These are phyloP conservation scores for Sideroxylon spinosum DNA, from an alignment of 179 eudicot genomes.

Conservation along the genomic window DNA sequence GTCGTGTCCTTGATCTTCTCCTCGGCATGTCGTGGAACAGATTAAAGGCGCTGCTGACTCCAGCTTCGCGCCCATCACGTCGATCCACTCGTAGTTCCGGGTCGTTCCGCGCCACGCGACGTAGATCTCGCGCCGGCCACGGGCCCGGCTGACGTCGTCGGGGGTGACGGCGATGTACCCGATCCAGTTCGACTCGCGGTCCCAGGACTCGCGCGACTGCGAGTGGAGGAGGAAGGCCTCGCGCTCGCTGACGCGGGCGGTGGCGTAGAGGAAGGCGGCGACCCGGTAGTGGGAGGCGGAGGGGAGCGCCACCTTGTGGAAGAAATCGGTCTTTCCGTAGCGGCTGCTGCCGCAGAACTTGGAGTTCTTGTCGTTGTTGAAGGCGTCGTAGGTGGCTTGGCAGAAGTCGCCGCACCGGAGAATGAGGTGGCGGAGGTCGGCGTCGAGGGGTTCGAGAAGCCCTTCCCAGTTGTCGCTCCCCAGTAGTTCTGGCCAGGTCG, in stretches of 20 bases:
- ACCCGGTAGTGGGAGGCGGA: constrained; percentile 29
- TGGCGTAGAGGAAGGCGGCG: constrained; percentile 45
- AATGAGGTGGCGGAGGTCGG: constrained; percentile 39
- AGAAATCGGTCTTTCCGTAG: constrained; percentile 35
- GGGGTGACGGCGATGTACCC: constrained; percentile 64
- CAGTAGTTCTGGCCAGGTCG: constrained; percentile 34
- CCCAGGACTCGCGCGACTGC: constrained; percentile 27
- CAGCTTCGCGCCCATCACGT: constrained; percentile 26
- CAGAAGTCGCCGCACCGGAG: constrained; percentile 56
- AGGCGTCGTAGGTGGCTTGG: constrained; percentile 66
- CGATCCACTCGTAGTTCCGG: constrained; percentile 59
- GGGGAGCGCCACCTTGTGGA: constrained; percentile 30
- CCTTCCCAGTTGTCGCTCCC: constrained; percentile 49
- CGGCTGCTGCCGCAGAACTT: constrained; percentile 54
- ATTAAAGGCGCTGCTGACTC: constrained; percentile 35
- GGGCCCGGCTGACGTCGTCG: constrained; percentile 36
- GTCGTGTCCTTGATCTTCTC: constrained; percentile 27
- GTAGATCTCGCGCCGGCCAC: constrained; percentile 64
- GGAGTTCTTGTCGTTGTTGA: constrained; percentile 56
- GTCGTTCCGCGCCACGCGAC: constrained; percentile 78
- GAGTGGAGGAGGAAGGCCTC: constrained; percentile 26
- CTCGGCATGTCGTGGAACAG: neutral
- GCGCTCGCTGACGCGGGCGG: constrained; percentile 42
- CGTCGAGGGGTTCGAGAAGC: constrained; percentile 45
- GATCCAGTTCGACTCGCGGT: constrained; percentile 79